Base-by-base conservation (phyloP, 805 yeast genomes). In the Candida khao-thaluensis region DNA sequence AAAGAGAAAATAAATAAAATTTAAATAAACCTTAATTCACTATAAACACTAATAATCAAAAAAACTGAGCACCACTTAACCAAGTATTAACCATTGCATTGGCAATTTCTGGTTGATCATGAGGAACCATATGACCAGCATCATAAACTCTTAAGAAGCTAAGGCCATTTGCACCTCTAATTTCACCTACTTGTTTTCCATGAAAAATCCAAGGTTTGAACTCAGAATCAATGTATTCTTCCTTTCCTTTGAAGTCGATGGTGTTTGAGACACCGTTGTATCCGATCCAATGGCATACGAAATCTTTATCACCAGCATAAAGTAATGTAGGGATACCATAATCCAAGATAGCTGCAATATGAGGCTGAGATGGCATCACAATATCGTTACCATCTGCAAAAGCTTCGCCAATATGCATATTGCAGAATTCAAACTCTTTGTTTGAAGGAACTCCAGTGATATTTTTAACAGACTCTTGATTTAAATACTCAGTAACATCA, bases 241-340 rank as follows among this genome's bases (percentile, higher is more conserved):
- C 47, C 30, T 54, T 53, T 18, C 44, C 31, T 6, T 34, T 29
- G 30, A 50, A 53, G 2, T 46, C 44, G 24, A 58, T 40, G 3
- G 39, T 36, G 30, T 62, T 61, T 22, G 65, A 46, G 64, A 70
- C 64, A 9, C 84, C 90, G 44, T 76, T 76, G 64, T 85, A 85
- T 45, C 96, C 96, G 45, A 87, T 68, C 93, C 95, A 88, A 68
- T 88, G 86, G 64, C 96, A 88, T 51, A 87, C 85, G 61, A 75
- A 87, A 62, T 88, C 96, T 63, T 87, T 85, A 60, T 88, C 95
- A 53, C 96, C 96, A 12, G 95, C 95, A 51, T 87, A 88, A 44
- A 85, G 76, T 55, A 88, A 72, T 2, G 87, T 89, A 7, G 95
- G 95, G 27, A 86, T 54, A 18, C 77, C 82, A 41, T 71, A 61